Conservation (phyloP, 495 filamentous ascomycete genomes). For the Neurospora sp. region DNA sequence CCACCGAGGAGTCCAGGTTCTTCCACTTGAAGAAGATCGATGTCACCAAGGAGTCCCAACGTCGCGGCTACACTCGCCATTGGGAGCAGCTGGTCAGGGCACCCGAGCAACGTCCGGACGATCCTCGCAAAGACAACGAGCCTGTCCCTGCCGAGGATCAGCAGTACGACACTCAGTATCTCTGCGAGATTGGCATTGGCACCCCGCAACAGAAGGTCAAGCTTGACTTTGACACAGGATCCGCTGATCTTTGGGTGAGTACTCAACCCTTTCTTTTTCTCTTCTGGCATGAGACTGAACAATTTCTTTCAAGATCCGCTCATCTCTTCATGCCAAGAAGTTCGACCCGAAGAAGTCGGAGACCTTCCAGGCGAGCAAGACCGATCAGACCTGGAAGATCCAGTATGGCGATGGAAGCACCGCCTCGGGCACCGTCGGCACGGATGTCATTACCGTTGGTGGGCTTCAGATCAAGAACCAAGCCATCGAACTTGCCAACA, state of each 20-base stretch:
- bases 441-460: conserved; percentile 57
- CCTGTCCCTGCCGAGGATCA: conserved; percentile 57
- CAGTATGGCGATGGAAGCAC: conserved; percentile 63
- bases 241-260: conserved; percentile 68
- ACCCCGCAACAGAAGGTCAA: conserved; percentile 56
- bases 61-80: conserved; percentile 30
- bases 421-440: conserved; percentile 61
- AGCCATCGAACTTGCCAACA: conserved; percentile 57
- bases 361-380: conserved; percentile 47
- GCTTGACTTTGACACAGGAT: conserved; percentile 71
- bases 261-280: neutral
- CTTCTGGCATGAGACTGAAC: neutral
- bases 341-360: conserved; percentile 53
- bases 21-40: conserved; percentile 34
- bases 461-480: conserved; percentile 60
- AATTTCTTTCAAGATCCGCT: conserved; percentile 37
- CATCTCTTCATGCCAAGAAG: conserved; percentile 9
- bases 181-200: conserved; percentile 58
- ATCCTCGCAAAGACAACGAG: neutral
- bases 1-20: conserved; percentile 48
- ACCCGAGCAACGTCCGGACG: neutral
- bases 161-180: conserved; percentile 63
- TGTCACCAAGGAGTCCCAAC: neutral
- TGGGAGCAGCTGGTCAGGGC: conserved; percentile 37
- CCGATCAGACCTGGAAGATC: conserved; percentile 54